These are phyloP conservation scores for Acacia confusa DNA, from an alignment of 306 rosid species.

Conservation along the genomic window DNA sequence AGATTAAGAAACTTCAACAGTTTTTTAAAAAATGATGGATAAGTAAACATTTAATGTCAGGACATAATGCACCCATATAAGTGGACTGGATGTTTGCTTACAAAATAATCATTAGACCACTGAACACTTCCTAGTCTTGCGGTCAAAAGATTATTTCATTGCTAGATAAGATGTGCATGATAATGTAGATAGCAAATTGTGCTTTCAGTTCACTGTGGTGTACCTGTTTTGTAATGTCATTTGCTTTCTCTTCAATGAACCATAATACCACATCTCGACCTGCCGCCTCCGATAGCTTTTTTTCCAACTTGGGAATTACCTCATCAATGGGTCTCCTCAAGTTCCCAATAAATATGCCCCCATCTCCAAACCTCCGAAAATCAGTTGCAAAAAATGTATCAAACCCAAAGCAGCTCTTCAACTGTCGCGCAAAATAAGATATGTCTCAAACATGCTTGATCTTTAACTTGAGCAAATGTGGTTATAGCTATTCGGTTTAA, in stretches of 20 bases:
- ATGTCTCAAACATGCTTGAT: background rate
- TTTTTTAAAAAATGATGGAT: background rate
- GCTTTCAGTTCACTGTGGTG: background rate
- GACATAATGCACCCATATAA: background rate
- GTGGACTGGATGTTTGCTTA: background rate
- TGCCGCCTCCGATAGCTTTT: slow-evolving; percentile 78
- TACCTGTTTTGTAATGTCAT: slow-evolving; percentile 89
- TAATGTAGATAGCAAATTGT: background rate
- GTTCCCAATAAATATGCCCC: slow-evolving; percentile 90
- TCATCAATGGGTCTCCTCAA: slow-evolving; percentile 88
- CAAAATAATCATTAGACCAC: background rate
- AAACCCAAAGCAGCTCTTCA: slow-evolving; percentile 85
- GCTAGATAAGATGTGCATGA: background rate
- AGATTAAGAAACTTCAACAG: background rate
- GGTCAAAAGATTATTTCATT: background rate
- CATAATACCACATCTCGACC: slow-evolving; percentile 83
- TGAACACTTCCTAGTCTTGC: background rate
- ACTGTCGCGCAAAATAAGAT: slow-evolving; percentile 44
- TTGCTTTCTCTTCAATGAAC: slow-evolving; percentile 84
- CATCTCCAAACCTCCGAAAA: slow-evolving; percentile 95
- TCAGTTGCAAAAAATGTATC: slow-evolving; percentile 86
- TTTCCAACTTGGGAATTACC: slow-evolving; percentile 81
- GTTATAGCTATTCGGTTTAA: background rate
- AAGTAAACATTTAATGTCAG: background rate
- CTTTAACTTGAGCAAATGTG: background rate